Percentiles rank a stretch among this genome's conserved stretches.
These are phyloP conservation scores for Artomyces pyxidatus DNA, from an alignment of 768 basidiomycete genomes.

Conservation along the genomic window DNA sequence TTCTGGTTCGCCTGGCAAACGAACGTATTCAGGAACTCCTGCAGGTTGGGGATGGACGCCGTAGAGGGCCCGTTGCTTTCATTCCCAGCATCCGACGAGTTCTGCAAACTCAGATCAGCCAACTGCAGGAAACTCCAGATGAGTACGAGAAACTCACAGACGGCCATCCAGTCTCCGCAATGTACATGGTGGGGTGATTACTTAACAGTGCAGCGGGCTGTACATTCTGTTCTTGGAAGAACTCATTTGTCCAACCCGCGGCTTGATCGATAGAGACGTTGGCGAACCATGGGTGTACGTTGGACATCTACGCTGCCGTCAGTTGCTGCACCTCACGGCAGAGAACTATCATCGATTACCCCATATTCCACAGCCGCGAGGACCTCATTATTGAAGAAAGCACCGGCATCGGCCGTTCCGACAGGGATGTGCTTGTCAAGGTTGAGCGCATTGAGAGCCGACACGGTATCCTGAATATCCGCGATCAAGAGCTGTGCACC, in stretches of 20 bases:
- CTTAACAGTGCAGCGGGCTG: slow-evolving; percentile 42
- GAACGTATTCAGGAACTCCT: slow-evolving; percentile 81
- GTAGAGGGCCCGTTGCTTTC: slow-evolving; percentile 59
- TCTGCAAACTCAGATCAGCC: slow-evolving; percentile 25
- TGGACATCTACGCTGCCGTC: slow-evolving; percentile 52
- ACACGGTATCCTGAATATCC: slow-evolving; percentile 60
- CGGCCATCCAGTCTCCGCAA: slow-evolving; percentile 93
- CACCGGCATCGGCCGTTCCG: slow-evolving; percentile 81
- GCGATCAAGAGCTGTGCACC: slow-evolving; percentile 53
- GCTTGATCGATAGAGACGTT: slow-evolving; percentile 56
- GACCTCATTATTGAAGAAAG: slow-evolving; percentile 70
- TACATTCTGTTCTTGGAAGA: slow-evolving; percentile 67
- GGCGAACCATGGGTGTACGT: slow-evolving; percentile 95
- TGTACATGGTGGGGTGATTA: slow-evolving; percentile 77
- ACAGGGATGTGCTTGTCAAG: slow-evolving; percentile 57
- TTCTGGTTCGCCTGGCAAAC: slow-evolving; percentile 83
- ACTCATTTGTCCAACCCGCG: slow-evolving; percentile 74
- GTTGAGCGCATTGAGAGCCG: slow-evolving; percentile 45
- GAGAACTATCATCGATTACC: slow-evolving; percentile 39
- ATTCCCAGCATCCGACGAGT: slow-evolving; percentile 50
- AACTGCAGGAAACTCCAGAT: not conserved
- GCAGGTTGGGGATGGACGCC: slow-evolving; percentile 55
- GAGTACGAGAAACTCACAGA: slow-evolving; percentile 35
- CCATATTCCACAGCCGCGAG: slow-evolving; percentile 61
- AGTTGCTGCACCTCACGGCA: not conserved